Evolutionary conservation across 371 early-diverging fungal species (phyloP).

Genomic region (Choanephora cucurbitarum): DNA sequence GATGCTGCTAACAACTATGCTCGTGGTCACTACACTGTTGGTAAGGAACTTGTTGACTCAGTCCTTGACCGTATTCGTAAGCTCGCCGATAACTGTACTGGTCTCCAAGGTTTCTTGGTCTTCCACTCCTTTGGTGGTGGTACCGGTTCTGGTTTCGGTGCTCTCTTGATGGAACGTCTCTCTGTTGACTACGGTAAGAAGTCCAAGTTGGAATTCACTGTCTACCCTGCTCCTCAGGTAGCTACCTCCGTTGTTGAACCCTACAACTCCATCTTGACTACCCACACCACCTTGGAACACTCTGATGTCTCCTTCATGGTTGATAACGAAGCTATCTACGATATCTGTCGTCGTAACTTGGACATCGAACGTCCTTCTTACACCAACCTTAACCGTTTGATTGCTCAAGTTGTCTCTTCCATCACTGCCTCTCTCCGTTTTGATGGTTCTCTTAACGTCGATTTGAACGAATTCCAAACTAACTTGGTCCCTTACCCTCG

Average conservation of each 20-base stretch:
- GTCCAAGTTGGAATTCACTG: slow-evolving; percentile 98
- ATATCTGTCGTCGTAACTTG: slow-evolving; percentile 97
- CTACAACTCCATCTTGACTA: slow-evolving; percentile 98
- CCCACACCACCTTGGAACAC: slow-evolving; percentile 98
- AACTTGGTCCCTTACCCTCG: slow-evolving; percentile 97
- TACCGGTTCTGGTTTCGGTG: slow-evolving; percentile 99
- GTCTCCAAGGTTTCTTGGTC: slow-evolving; percentile 96
- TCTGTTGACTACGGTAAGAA: slow-evolving; percentile 98
- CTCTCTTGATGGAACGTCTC: slow-evolving; percentile 95
- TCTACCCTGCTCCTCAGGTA: slow-evolving; percentile 98
- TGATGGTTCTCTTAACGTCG: slow-evolving; percentile 94
- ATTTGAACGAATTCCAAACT: slow-evolving; percentile 95
- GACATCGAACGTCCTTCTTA: slow-evolving; percentile 97
- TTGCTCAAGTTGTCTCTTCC: slow-evolving; percentile 99
- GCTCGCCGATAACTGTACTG: slow-evolving; percentile 97
- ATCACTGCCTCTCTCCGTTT: slow-evolving; percentile 99
- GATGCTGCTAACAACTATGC: slow-evolving; percentile 99
- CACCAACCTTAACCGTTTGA: slow-evolving; percentile 96
- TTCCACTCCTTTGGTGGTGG: slow-evolving; percentile 99
- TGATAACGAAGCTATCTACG: slow-evolving; percentile 99
- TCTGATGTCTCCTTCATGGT: slow-evolving; percentile 99
- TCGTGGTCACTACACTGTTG: slow-evolving; percentile 99
- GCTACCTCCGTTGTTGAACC: slow-evolving; percentile 98
- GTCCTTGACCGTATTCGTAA: slow-evolving; percentile 98
- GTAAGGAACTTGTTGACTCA: slow-evolving; percentile 97